Percentiles rank a stretch among this genome's conserved stretches.
Evolutionary conservation across 257 asterid genomes (phyloP).

Genomic region (Przewalskia tangutica): DNA sequence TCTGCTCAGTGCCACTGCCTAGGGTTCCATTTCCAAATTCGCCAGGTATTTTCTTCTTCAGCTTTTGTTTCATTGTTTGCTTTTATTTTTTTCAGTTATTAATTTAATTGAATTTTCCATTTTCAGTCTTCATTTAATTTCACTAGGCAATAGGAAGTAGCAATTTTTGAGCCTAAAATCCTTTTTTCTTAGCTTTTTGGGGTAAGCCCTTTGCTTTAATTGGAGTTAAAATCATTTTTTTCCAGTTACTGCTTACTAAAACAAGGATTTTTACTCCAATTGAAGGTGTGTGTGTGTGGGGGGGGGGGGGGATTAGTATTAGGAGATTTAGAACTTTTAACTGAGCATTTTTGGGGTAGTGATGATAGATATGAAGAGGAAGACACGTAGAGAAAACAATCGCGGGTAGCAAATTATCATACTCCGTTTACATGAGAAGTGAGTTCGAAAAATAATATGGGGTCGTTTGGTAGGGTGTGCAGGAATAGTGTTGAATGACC

Average conservation of each 20-base stretch:
- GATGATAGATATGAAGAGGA: neutral
- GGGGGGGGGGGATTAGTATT: neutral
- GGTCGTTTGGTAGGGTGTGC: too few species aligned
- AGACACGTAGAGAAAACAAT: neutral
- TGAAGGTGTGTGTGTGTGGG: too few species aligned
- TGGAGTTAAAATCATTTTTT: neutral
- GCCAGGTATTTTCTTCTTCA: neutral
- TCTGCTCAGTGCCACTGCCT: neutral
- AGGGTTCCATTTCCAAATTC: neutral
- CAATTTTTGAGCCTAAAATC: neutral
- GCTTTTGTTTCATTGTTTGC: neutral
- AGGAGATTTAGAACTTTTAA: neutral
- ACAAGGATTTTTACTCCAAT: neutral
- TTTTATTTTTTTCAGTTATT: too few species aligned
- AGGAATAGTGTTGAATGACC: too few species aligned
- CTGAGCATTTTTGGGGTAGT: neutral
- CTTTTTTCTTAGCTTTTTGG: neutral
- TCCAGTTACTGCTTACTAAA: neutral
- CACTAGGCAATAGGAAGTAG: neutral
- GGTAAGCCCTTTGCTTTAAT: neutral
- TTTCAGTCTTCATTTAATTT: too few species aligned
- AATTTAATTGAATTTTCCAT: too few species aligned
- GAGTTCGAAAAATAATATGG: neutral
- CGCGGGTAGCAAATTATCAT: neutral
- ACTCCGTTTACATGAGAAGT: neutral